phyloP scores from a whole-genome alignment of 352 stramenopile species.

The Phytophthora cactorum region DNA sequence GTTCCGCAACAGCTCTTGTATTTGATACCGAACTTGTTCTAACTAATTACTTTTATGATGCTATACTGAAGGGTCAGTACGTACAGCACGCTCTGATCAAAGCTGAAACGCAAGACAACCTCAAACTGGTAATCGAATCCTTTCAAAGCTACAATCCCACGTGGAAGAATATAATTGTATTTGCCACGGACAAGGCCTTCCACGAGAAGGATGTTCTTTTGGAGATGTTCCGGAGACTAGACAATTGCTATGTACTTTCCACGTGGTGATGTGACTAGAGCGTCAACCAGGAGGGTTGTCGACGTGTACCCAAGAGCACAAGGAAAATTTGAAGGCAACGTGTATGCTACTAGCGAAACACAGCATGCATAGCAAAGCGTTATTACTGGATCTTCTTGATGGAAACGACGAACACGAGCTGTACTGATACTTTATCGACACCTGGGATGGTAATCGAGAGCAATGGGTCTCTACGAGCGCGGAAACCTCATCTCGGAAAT shows the following conservation, averaged over 20 bases:
- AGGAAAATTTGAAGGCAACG: conserved; percentile 4
- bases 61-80: conserved; percentile 9
- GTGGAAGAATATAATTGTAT: not conserved
- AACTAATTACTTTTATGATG: not conserved
- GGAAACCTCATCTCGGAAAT: conserved; percentile 7
- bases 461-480: conserved; percentile 11
- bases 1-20: not conserved
- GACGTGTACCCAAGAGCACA: not conserved
- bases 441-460: not conserved
- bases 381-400: not conserved
- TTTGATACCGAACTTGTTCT: not conserved
- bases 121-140: not conserved
- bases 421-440: not conserved
- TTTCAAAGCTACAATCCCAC: conserved; percentile 7
- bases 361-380: not conserved
- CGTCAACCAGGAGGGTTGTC: not conserved
- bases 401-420: not conserved
- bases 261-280: not conserved
- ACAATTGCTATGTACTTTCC: not conserved
- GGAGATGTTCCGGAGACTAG: too few relatives aligned
- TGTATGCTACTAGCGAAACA: not conserved
- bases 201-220: too few relatives aligned
- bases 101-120: conserved; percentile 5
- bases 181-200: conserved; percentile 16
- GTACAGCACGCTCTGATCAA: conserved; percentile 3